Conservation (phyloP, 2,329 filamentous ascomycete species). For the Dendryphion nanum region DNA sequence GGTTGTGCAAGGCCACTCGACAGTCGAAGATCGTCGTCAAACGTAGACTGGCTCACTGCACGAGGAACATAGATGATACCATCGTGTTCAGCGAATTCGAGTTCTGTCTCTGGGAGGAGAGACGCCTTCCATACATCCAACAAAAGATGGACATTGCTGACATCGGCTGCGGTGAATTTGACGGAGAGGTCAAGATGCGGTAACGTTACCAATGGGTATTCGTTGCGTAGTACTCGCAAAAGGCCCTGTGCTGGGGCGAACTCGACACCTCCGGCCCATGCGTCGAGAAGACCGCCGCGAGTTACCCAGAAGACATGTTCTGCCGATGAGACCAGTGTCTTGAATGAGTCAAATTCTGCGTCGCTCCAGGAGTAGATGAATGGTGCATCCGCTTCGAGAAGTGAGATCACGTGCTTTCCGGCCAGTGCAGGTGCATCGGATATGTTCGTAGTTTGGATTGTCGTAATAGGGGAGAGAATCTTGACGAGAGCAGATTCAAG, state of each 20-base stretch:
- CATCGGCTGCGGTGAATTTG: neutral
- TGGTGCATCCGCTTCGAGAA: slow-evolving; percentile 27
- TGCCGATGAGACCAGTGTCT: slow-evolving; percentile 18
- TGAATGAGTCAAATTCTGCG: slow-evolving; percentile 23
- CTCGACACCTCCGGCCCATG: slow-evolving; percentile 7
- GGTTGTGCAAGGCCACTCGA: neutral
- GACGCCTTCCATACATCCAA: neutral
- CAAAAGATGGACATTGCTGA: slow-evolving; percentile 1
- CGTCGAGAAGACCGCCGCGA: slow-evolving; percentile 7
- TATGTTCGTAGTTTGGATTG: slow-evolving; percentile 4
- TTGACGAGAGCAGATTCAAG: neutral
- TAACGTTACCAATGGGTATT: slow-evolving; percentile 16
- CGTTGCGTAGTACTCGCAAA: slow-evolving; percentile 23
- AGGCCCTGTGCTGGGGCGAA: slow-evolving; percentile 19
- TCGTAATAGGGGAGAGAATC: neutral
- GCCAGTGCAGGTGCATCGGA: slow-evolving; percentile 4
- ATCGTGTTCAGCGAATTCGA: neutral
- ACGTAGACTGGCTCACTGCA: neutral
- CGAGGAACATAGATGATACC: neutral
- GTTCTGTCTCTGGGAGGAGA: neutral
- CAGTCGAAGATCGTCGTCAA: neutral
- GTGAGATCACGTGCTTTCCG: slow-evolving; percentile 24
- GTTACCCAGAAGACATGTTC: slow-evolving; percentile 31
- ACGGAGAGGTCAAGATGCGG: slow-evolving; percentile 15
- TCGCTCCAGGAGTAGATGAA: slow-evolving; percentile 23